Evolutionary conservation across 176 grass and related monocot species (phyloP).

Genomic region (Bothriochloa decipiens): DNA sequence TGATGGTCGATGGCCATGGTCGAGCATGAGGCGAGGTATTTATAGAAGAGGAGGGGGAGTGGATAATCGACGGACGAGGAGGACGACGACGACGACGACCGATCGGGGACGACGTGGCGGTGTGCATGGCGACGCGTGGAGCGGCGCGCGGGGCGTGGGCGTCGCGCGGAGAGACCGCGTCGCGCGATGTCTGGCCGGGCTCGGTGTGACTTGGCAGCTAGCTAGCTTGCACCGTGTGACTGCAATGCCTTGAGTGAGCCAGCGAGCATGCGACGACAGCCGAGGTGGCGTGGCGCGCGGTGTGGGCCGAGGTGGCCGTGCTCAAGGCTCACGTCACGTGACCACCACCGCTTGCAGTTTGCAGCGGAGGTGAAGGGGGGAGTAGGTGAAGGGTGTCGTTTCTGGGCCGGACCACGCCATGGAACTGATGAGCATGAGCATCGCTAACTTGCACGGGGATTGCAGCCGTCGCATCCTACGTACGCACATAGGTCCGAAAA

Average conservation of each 20-base stretch:
- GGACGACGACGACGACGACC: not conserved
- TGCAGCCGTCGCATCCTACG: no score
- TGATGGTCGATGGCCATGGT: not conserved
- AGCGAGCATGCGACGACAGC: not conserved
- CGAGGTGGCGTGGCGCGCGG: conserved; percentile 2
- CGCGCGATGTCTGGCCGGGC: no score
- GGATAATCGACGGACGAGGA: no score
- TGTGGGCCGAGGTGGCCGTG: not conserved
- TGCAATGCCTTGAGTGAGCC: not conserved
- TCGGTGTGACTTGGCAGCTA: not conserved
- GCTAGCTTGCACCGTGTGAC: not conserved
- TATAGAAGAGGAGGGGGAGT: not conserved
- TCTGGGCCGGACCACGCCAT: not conserved
- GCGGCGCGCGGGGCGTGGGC: not conserved
- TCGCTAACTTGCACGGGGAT: no score
- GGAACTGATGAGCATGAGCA: no score
- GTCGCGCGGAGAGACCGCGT: no score
- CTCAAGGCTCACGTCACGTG: not conserved
- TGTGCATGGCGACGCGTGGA: not conserved
- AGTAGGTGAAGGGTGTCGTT: conserved; percentile 27
- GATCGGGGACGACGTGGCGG: not conserved
- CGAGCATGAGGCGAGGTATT: not conserved
- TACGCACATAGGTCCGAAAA: no score
- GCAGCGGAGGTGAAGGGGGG: not conserved
- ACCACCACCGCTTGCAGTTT: not conserved